Evolutionary conservation across 257 asterid species (phyloP).

Genomic region (Solanum virginianum): DNA sequence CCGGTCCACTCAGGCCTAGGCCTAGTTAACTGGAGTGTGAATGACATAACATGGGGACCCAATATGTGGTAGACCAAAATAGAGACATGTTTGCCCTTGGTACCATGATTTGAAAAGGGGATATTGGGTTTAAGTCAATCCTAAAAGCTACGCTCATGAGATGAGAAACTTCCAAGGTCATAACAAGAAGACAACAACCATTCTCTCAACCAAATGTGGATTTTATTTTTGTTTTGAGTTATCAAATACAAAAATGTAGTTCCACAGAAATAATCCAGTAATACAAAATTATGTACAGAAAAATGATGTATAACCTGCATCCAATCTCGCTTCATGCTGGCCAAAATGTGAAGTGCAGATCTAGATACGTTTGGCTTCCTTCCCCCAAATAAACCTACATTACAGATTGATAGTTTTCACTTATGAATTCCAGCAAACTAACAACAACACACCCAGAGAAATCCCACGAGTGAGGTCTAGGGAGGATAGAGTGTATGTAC

Average conservation of each 20-base stretch:
- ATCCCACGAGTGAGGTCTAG: background rate
- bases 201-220: background rate
- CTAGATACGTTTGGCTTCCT: slow-evolving; percentile 9
- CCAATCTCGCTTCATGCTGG: slow-evolving; percentile 91
- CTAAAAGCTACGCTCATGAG: background rate
- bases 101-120: background rate
- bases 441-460: background rate
- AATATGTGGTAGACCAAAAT: background rate
- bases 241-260: background rate
- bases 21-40: background rate
- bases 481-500: background rate
- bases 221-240: background rate
- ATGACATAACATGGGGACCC: background rate
- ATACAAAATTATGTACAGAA: background rate
- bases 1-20: background rate
- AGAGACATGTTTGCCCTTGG: background rate
- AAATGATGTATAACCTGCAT: slow-evolving; percentile 50
- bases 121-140: background rate
- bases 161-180: background rate
- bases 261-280: background rate
- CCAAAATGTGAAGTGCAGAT: slow-evolving; percentile 28
- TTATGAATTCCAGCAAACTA: too few relatives aligned
- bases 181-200: background rate
- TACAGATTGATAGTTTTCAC: too few relatives aligned
- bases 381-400: slow-evolving; percentile 45